phyloP scores from a whole-genome alignment of 73 alveolate species.

The Tetrahymena borealis region DNA sequence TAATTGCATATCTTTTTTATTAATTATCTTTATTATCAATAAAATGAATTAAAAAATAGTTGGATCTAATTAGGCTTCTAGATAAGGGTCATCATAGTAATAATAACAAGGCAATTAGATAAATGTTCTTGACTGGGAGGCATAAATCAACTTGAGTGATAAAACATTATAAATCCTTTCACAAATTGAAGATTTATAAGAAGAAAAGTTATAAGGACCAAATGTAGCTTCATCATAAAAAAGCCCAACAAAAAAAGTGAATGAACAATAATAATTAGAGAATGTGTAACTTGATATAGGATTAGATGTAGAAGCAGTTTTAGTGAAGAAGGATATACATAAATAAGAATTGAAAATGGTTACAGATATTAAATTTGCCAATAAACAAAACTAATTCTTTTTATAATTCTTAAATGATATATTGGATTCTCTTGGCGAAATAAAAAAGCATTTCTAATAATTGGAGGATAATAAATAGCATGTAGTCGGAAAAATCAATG shows the following conservation, averaged over 20 bases:
- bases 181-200: neutral
- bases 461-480: neutral
- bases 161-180: neutral
- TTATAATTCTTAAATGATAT: neutral
- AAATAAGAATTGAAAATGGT: neutral
- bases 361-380: neutral
- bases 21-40: too few species aligned
- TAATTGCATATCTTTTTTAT: too few species aligned
- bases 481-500: neutral
- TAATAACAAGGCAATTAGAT: neutral
- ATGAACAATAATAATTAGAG: neutral
- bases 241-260: neutral
- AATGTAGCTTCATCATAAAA: neutral
- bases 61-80: too few species aligned
- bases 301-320: neutral
- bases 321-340: neutral
- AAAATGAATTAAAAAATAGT: too few species aligned
- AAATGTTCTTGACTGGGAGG: neutral
- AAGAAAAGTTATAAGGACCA: neutral
- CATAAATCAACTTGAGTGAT: neutral
- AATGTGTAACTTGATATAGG: neutral
- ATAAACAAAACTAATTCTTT: neutral
- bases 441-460: neutral
- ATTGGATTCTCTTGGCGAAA: neutral
- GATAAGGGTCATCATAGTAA: too few species aligned